phyloP scores from a whole-genome alignment of 495 filamentous ascomycete species.

The Cladorrhinum samala region DNA sequence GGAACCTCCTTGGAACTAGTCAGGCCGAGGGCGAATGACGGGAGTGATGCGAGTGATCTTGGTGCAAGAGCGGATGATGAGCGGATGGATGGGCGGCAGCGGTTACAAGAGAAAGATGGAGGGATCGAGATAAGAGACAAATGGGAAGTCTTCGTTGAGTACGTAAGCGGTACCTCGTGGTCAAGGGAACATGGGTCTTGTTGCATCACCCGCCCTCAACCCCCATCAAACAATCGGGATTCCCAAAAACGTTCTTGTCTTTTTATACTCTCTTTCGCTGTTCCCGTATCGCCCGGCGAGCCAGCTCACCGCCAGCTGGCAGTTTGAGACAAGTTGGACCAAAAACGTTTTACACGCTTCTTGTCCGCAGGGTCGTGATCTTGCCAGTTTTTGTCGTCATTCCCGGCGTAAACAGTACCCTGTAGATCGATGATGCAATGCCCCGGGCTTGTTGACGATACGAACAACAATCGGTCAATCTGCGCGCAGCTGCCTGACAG shows the following conservation, averaged over 20 bases:
- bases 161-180: slow-evolving; percentile 12
- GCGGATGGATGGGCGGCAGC: neutral
- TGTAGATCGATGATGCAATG: neutral
- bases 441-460: neutral
- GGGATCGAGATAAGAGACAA: neutral
- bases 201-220: neutral
- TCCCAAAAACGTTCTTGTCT: neutral
- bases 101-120: neutral
- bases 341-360: too few relatives aligned
- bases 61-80: too few relatives aligned
- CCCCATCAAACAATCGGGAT: too few relatives aligned
- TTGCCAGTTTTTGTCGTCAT: neutral
- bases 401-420: neutral
- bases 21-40: neutral
- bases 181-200: slow-evolving; percentile 6
- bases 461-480: too few relatives aligned
- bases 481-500: too few relatives aligned
- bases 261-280: too few relatives aligned
- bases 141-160: neutral
- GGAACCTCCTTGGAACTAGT: too few relatives aligned
- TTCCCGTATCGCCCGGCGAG: too few relatives aligned
- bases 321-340: too few relatives aligned
- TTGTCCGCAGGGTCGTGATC: too few relatives aligned
- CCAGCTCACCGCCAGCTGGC: too few relatives aligned
- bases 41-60: neutral